Conservation (phyloP, 2,329 filamentous ascomycete species). For the Cordyceps militaris region DNA sequence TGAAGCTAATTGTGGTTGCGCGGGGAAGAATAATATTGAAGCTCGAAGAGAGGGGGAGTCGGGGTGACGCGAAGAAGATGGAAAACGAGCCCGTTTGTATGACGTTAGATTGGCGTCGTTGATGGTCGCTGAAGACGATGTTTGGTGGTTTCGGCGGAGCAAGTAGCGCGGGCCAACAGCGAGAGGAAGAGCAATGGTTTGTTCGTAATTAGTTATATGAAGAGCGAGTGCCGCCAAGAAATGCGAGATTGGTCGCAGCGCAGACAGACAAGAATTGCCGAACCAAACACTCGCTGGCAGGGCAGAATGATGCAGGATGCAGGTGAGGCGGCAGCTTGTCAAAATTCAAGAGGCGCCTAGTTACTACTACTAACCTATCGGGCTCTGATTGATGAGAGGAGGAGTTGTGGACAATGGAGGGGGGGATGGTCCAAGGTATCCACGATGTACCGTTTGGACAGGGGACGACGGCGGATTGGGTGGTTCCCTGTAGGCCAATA, state of each 20-base stretch:
- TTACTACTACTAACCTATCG: not conserved
- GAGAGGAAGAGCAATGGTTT: not conserved
- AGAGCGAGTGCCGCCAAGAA: not conserved
- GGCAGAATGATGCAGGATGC: conserved; percentile 6
- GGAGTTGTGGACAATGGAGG: not conserved
- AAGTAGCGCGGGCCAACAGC: not conserved
- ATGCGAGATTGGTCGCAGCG: not conserved
- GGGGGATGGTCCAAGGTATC: not conserved
- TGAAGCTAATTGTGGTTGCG: not conserved
- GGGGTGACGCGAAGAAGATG: not conserved
- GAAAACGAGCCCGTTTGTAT: not conserved
- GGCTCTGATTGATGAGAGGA: not conserved
- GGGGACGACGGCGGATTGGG: not conserved
- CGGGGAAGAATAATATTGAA: not conserved
- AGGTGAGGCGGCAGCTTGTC: not conserved
- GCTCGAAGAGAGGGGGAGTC: not conserved
- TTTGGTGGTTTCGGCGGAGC: not conserved
- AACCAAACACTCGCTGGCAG: conserved; percentile 2
- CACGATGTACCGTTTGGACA: conserved; percentile 5
- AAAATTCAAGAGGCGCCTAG: not conserved
- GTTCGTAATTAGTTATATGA: not conserved
- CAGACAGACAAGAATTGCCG: not conserved
- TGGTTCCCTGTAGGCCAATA: not conserved
- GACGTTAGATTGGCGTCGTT: not conserved
- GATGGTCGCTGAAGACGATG: not conserved